These are phyloP conservation scores for Detonula confervacea DNA, from an alignment of 352 stramenopile species.

Conservation along the genomic window DNA sequence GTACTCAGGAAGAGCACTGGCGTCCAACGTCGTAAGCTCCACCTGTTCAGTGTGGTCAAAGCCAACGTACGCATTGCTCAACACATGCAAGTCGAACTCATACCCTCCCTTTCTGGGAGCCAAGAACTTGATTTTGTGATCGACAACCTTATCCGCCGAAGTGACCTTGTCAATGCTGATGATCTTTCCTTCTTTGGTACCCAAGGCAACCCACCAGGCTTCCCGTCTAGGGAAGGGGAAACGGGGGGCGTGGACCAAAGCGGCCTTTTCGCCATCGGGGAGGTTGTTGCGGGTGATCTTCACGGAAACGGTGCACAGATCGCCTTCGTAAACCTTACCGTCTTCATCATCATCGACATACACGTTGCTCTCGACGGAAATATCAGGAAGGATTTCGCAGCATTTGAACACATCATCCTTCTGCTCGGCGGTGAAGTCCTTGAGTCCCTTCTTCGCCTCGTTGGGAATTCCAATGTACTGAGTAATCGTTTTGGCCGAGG, in stretches of 20 bases:
- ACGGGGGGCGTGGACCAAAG: conserved; percentile 94
- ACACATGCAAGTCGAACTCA: conserved; percentile 97
- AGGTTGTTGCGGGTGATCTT: conserved; percentile 97
- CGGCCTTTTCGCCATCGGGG: conserved; percentile 92
- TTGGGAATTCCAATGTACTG: conserved; percentile 92
- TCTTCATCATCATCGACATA: conserved; percentile 91
- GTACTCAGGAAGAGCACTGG: conserved; percentile 93
- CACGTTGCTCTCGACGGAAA: conserved; percentile 91
- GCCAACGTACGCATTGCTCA: conserved; percentile 97
- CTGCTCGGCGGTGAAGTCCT: conserved; percentile 90
- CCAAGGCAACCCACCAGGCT: conserved; percentile 97
- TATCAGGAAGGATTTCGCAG: conserved; percentile 93
- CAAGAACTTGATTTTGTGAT: conserved; percentile 96
- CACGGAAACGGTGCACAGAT: conserved; percentile 98
- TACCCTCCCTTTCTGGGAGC: conserved; percentile 94
- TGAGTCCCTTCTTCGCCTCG: conserved; percentile 93
- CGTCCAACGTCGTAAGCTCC: conserved; percentile 93
- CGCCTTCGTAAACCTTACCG: conserved; percentile 96
- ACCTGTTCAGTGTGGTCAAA: conserved; percentile 93
- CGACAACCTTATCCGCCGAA: conserved; percentile 83
- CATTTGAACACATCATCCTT: conserved; percentile 93
- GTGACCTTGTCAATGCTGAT: conserved; percentile 96
- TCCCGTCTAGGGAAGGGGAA: conserved; percentile 96
- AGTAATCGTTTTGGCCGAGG: conserved; percentile 86
- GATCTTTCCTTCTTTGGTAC: conserved; percentile 93